phyloP scores from a whole-genome alignment of 805 yeast genomes.

The Pichia eremophila region DNA sequence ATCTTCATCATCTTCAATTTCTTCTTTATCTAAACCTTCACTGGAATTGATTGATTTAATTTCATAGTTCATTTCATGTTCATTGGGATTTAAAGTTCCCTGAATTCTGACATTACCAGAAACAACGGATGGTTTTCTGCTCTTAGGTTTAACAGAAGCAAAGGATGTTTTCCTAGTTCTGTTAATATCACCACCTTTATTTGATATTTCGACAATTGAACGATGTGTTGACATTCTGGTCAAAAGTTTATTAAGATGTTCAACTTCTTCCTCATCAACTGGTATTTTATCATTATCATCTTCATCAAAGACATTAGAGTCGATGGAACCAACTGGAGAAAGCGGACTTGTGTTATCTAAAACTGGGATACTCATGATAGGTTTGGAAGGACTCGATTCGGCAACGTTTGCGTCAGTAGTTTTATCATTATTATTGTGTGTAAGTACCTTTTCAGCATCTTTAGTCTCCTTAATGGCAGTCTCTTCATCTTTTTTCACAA shows the following conservation, averaged over 20 bases:
- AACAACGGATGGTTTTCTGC: background rate
- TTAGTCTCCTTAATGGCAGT: background rate
- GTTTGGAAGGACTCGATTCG: too few relatives aligned
- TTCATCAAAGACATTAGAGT: background rate
- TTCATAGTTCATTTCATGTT: background rate
- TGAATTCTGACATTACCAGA: background rate
- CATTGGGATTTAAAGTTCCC: background rate
- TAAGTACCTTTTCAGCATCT: too few relatives aligned
- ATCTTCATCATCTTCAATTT: slow-evolving; percentile 1
- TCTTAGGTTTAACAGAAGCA: background rate
- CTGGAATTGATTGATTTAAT: background rate
- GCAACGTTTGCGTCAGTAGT: too few relatives aligned
- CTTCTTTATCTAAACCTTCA: background rate
- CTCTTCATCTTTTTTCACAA: slow-evolving; percentile 12
- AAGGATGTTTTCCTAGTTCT: background rate
- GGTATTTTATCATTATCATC: background rate
- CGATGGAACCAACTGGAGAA: background rate
- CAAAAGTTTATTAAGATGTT: slow-evolving; percentile 26
- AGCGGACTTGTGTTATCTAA: slow-evolving; percentile 1
- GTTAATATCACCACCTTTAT: background rate
- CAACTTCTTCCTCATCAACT: slow-evolving; percentile 14
- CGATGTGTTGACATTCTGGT: slow-evolving; percentile 25
- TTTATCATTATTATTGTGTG: too few relatives aligned
- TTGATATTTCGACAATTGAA: slow-evolving; percentile 7
- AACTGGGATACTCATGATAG: too few relatives aligned